Percentiles rank a stretch among this genome's conserved stretches.
These are phyloP conservation scores for Neofusicoccum ribis DNA, from an alignment of 2,329 filamentous ascomycete species.

Conservation along the genomic window DNA sequence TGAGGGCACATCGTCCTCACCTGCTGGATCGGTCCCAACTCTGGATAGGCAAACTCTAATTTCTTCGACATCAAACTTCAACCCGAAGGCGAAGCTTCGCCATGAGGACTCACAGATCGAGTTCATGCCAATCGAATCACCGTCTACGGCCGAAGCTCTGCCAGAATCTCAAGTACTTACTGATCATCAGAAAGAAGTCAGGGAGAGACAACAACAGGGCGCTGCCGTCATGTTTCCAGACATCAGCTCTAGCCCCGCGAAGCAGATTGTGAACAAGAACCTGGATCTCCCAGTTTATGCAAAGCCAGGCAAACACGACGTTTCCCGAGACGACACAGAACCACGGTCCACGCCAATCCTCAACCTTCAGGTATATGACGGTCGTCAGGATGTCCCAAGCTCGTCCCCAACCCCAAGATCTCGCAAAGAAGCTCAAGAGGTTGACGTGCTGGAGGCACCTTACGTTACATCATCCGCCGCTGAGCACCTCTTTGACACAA, in stretches of 20 bases:
- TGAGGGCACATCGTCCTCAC: neutral
- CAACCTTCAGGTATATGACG: constrained; percentile 35
- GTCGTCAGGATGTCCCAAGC: constrained; percentile 48
- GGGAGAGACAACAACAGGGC: constrained; percentile 63
- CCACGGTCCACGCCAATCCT: constrained; percentile 43
- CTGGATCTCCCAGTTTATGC: neutral
- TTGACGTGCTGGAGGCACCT: neutral
- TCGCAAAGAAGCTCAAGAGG: constrained; percentile 23
- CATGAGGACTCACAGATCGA: constrained; percentile 83
- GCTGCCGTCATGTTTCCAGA: constrained; percentile 69
- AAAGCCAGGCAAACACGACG: neutral
- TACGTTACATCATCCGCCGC: constrained; percentile 5
- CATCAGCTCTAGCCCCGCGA: constrained; percentile 42
- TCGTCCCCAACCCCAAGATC: constrained; percentile 56
- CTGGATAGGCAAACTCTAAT: neutral
- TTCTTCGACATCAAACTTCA: constrained; percentile 23
- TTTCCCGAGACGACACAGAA: neutral
- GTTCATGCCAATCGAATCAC: constrained; percentile 69
- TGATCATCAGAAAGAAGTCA: constrained; percentile 75
- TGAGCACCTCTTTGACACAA: neutral
- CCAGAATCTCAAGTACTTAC: constrained; percentile 74
- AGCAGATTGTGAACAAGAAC: constrained; percentile 15
- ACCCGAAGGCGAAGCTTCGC: constrained; percentile 58
- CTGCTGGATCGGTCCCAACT: neutral
- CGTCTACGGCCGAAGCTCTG: constrained; percentile 46